A percentile compares a stretch with the other conserved stretches of the same genome.
Evolutionary conservation across 495 filamentous ascomycete genomes (phyloP).

Genomic region (Penicillium coprophilum): DNA sequence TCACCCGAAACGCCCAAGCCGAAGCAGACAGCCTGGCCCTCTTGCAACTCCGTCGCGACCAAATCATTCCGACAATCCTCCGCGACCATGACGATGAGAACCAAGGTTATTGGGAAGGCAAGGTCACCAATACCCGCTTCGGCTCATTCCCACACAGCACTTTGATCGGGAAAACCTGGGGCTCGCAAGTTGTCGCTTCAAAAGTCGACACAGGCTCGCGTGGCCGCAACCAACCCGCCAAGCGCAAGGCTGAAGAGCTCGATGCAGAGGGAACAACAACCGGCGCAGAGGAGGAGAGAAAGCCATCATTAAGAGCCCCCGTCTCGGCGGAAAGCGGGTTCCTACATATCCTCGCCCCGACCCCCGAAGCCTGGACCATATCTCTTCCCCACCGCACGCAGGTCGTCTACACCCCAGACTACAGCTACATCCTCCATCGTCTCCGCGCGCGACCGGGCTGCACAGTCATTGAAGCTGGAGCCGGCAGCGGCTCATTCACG

Average conservation of each 20-base stretch:
- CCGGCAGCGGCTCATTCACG: slow-evolving; percentile 92
- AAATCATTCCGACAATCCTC: slow-evolving; percentile 72
- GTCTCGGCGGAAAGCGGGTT: slow-evolving; percentile 76
- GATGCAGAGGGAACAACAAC: slow-evolving; percentile 31
- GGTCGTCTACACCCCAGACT: slow-evolving; percentile 97
- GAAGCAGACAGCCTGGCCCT: slow-evolving; percentile 63
- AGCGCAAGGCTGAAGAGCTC: slow-evolving; percentile 54
- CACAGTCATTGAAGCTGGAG: slow-evolving; percentile 86
- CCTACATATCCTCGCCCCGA: slow-evolving; percentile 84
- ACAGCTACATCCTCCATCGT: slow-evolving; percentile 90
- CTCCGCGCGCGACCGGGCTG: slow-evolving; percentile 78
- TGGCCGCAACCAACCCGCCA: slow-evolving; percentile 53
- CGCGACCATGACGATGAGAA: slow-evolving; percentile 56
- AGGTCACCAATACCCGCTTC: slow-evolving; percentile 88
- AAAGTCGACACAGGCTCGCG: slow-evolving; percentile 84
- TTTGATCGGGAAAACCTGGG: slow-evolving; percentile 79
- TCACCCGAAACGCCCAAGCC: slow-evolving; percentile 60
- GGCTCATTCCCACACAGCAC: slow-evolving; percentile 93
- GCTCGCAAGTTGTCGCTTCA: slow-evolving; percentile 86
- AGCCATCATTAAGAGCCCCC: slow-evolving; percentile 33
- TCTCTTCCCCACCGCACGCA: slow-evolving; percentile 92
- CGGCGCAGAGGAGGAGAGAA: slow-evolving; percentile 28
- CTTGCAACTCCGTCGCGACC: slow-evolving; percentile 81
- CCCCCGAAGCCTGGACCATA: slow-evolving; percentile 88
- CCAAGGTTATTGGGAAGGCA: slow-evolving; percentile 74